These are phyloP conservation scores for Dactylellina cionopaga DNA, from an alignment of 2,329 filamentous ascomycete species.

Conservation along the genomic window DNA sequence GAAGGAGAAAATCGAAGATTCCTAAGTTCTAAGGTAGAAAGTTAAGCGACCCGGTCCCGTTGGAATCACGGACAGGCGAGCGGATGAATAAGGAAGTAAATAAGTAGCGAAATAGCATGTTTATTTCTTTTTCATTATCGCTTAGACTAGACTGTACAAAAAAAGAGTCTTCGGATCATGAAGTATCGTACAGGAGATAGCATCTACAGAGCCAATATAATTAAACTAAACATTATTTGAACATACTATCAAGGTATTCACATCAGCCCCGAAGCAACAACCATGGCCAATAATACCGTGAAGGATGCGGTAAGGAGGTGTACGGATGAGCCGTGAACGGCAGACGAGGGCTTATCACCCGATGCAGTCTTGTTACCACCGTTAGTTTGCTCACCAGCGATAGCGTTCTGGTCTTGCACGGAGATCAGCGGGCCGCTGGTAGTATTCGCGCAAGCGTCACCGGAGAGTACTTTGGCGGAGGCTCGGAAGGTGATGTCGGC, in stretches of 20 bases:
- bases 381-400: not conserved
- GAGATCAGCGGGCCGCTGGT: conserved; percentile 61
- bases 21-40: no score
- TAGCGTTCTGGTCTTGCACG: conserved; percentile 19
- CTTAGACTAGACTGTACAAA: conserved; percentile 2
- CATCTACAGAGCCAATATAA: conserved; percentile 14
- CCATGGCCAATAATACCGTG: conserved; percentile 33
- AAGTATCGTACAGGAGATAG: conserved; percentile 10
- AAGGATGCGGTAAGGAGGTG: conserved; percentile 22
- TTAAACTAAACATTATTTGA: not conserved
- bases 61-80: no score
- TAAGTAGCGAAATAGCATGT: no score
- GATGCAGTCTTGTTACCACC: not conserved
- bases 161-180: conserved; percentile 11
- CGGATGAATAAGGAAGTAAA: no score
- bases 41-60: no score
- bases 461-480: conserved; percentile 63
- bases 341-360: conserved; percentile 27
- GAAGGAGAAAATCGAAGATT: no score
- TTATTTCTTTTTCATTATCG: conserved; percentile 14
- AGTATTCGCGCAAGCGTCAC: conserved; percentile 69
- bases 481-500: conserved; percentile 76
- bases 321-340: conserved; percentile 26
- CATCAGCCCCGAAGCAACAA: conserved; percentile 45
- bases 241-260: not conserved